Percentiles rank a stretch among this genome's conserved stretches.
Conservation (phyloP, 176 grass and related monocot genomes). For the Musa troglodytarum region DNA sequence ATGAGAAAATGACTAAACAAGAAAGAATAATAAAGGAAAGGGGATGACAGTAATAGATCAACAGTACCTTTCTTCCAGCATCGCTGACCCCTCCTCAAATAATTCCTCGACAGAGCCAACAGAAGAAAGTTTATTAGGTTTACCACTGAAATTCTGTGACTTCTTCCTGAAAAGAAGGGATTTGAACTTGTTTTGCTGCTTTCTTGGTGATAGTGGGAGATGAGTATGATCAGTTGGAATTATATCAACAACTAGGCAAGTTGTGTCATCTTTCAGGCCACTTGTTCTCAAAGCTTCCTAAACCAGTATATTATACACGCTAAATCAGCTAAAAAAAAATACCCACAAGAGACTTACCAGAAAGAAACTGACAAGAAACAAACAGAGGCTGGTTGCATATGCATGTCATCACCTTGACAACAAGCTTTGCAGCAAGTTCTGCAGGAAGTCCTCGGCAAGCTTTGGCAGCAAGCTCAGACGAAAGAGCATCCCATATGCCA, state of each 20-base stretch:
- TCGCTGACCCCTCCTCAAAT: slow-evolving; percentile 92
- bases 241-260: slow-evolving; percentile 92
- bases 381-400: neutral
- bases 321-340: too few relatives aligned
- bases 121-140: slow-evolving; percentile 43
- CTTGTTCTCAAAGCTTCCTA: slow-evolving; percentile 92
- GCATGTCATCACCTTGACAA: slow-evolving; percentile 62
- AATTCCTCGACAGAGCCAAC: slow-evolving; percentile 71
- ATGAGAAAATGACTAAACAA: slow-evolving; percentile 6
- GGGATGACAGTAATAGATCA: slow-evolving; percentile 3
- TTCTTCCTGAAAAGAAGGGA: slow-evolving; percentile 64
- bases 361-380: neutral
- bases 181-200: slow-evolving; percentile 62
- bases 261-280: slow-evolving; percentile 95
- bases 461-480: slow-evolving; percentile 66
- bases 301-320: slow-evolving; percentile 8
- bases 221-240: slow-evolving; percentile 57
- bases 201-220: slow-evolving; percentile 56
- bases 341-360: neutral
- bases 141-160: slow-evolving; percentile 45
- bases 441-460: slow-evolving; percentile 65
- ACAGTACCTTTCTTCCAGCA: slow-evolving; percentile 84
- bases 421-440: slow-evolving; percentile 78
- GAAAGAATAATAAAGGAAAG: neutral
- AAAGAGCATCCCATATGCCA: slow-evolving; percentile 85